These are phyloP conservation scores for Fagus sylvatica DNA, from an alignment of 306 rosid genomes.

Conservation along the genomic window DNA sequence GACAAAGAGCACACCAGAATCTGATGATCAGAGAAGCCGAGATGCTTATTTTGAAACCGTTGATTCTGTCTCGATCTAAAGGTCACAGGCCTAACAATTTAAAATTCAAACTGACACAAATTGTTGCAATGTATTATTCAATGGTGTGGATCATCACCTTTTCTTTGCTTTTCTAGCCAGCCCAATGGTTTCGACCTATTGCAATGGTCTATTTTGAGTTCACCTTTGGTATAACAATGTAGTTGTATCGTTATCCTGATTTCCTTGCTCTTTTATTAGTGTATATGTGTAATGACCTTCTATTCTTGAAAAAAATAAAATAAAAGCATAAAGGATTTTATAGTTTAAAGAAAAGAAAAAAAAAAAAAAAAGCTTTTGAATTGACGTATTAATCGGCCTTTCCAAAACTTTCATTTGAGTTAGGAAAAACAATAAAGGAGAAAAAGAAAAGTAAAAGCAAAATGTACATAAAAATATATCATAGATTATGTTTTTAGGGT, in stretches of 20 bases:
- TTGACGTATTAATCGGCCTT: conserved; percentile 42
- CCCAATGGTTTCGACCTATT: background rate
- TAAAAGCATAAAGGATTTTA: conserved; percentile 29
- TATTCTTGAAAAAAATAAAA: conserved; percentile 17
- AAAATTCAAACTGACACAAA: conserved; percentile 23
- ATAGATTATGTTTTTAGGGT: conserved; percentile 14
- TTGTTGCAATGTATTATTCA: no score
- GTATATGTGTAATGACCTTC: conserved; percentile 20
- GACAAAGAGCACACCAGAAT: conserved; percentile 47
- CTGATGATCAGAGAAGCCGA: conserved; percentile 12
- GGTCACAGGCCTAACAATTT: background rate
- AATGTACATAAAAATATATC: conserved; percentile 39
- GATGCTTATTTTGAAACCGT: conserved; percentile 6
- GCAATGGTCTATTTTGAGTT: background rate
- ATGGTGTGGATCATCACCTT: no score
- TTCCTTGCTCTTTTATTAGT: background rate
- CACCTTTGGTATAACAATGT: background rate
- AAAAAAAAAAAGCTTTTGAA: conserved; percentile 47
- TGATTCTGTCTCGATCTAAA: background rate
- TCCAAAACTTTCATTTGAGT: conserved; percentile 46
- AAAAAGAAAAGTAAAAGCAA: conserved; percentile 42
- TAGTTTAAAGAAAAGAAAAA: conserved; percentile 19
- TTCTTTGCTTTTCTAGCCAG: no score
- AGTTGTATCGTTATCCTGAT: background rate
- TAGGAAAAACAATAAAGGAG: conserved; percentile 36